Base-by-base conservation (phyloP, 2,329 filamentous ascomycete genomes). In the Massarina eburnea region DNA sequence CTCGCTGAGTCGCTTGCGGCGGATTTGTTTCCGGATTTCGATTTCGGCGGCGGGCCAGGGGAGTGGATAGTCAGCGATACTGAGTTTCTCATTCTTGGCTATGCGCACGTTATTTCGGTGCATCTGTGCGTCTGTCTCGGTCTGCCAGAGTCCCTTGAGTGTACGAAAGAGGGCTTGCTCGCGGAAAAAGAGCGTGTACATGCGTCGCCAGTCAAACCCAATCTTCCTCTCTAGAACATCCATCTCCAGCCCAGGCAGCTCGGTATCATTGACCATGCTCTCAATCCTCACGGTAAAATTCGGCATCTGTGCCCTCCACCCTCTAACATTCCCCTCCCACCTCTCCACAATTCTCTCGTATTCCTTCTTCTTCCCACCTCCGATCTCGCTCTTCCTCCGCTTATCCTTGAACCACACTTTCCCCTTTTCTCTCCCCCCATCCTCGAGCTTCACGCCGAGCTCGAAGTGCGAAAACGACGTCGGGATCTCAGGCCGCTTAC, bases 251-350 rank as follows among this genome's bases (percentile, higher is more conserved):
- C 38, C 53, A 4, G 62, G 60, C 1, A 70, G 49, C 8, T 49
- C 51, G 0, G 64, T 68, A 22, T 70, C 66, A 34, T 68, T 70
- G 1, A 68, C 62, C n/a, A 62, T 21, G n/a, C 43, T 44, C 1
- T 53, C 50, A 12, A 70, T 57, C 7, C 46, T 52, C 8, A 70
- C 61, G 0, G 59, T 66, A 38, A 68, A 68, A 21, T 63, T 57
- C 9, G 66, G 64, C 51, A 62, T 55, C 27, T 70, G 58, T 9
- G 61, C 51, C 32, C 52, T 62, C 22, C 45, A 55, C 2, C 34
- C 48, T 14, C 42, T 39, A 2, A 66, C 51, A 8, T 61, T 60
- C 12, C 60, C 57, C 14, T 58, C 52, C 65, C 65, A 68, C n/a
- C 62, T 33, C 19, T 50, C 39, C 56, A 61, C 59, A 1, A 62